phyloP scores from a whole-genome alignment of 345 rosid species.

The Conringia planisiliqua region DNA sequence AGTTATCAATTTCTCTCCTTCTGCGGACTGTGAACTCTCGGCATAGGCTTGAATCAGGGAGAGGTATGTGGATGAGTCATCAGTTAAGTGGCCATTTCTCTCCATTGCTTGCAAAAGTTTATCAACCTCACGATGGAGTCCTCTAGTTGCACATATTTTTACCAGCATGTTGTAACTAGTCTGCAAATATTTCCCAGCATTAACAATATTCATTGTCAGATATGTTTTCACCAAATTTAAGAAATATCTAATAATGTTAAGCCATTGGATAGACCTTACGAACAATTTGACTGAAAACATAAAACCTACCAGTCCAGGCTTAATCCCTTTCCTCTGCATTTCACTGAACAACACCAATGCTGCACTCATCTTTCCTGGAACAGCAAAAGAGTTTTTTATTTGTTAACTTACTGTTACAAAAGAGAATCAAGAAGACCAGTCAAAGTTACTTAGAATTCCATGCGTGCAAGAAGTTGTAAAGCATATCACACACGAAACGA shows the following conservation, averaged over 20 bases:
- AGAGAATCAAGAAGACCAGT: background rate
- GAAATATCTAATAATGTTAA: background rate
- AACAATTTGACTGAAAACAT: background rate
- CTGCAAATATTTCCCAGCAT: conserved; percentile 37
- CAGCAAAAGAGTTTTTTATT: conserved; percentile 1
- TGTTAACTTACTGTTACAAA: background rate
- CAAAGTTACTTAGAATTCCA: background rate
- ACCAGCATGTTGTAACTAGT: conserved; percentile 71
- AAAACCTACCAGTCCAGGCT: conserved; percentile 61
- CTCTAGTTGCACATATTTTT: conserved; percentile 44
- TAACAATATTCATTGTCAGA: background rate
- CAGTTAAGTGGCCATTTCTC: conserved; percentile 46
- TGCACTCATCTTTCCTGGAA: conserved; percentile 60
- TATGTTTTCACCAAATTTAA: background rate
- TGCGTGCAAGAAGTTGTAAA: background rate
- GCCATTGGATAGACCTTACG: background rate
- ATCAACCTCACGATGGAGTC: conserved; percentile 48
- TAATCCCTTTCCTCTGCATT: conserved; percentile 73
- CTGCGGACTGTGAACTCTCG: conserved; percentile 41
- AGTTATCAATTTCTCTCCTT: conserved; percentile 59
- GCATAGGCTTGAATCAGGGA: conserved; percentile 56
- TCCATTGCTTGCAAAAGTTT: conserved; percentile 58
- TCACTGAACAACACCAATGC: conserved; percentile 54
- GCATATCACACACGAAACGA: background rate
- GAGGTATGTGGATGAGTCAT: conserved; percentile 53